A percentile compares a stretch with the other conserved stretches of the same genome.
phyloP scores from a whole-genome alignment of 2,329 filamentous ascomycete genomes.

The Aspergillus nomiae region DNA sequence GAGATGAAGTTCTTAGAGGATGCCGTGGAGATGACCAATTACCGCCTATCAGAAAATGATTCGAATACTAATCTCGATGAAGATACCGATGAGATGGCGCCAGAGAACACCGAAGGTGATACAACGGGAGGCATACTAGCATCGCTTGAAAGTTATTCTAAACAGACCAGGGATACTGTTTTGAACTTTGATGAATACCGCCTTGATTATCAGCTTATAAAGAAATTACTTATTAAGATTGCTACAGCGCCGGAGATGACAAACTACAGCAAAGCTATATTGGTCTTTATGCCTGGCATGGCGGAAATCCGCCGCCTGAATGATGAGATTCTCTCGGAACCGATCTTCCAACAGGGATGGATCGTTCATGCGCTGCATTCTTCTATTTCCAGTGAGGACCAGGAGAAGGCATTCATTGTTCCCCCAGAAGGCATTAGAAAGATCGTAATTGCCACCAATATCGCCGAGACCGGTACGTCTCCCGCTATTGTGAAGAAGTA shows the following conservation, averaged over 20 bases:
- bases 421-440: slow-evolving; percentile 83
- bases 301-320: slow-evolving; percentile 89
- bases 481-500: not conserved
- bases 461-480: slow-evolving; percentile 81
- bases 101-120: slow-evolving; percentile 53
- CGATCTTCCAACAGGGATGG: slow-evolving; percentile 75
- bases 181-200: slow-evolving; percentile 84
- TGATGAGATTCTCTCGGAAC: slow-evolving; percentile 77
- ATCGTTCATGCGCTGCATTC: slow-evolving; percentile 89
- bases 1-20: slow-evolving; percentile 87
- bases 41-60: slow-evolving; percentile 65
- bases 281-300: slow-evolving; percentile 94
- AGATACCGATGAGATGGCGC: slow-evolving; percentile 48
- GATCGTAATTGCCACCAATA: slow-evolving; percentile 95
- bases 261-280: slow-evolving; percentile 80
- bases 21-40: slow-evolving; percentile 83
- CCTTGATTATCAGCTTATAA: slow-evolving; percentile 85
- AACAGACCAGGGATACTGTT: slow-evolving; percentile 73
- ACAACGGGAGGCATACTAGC: slow-evolving; percentile 61
- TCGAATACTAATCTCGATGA: slow-evolving; percentile 42
- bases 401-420: slow-evolving; percentile 86
- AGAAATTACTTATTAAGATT: slow-evolving; percentile 75
- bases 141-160: slow-evolving; percentile 72
- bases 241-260: slow-evolving; percentile 67
- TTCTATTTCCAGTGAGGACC: slow-evolving; percentile 92